phyloP scores from a whole-genome alignment of 495 filamentous ascomycete genomes.

The Penicillium diatomitis region DNA sequence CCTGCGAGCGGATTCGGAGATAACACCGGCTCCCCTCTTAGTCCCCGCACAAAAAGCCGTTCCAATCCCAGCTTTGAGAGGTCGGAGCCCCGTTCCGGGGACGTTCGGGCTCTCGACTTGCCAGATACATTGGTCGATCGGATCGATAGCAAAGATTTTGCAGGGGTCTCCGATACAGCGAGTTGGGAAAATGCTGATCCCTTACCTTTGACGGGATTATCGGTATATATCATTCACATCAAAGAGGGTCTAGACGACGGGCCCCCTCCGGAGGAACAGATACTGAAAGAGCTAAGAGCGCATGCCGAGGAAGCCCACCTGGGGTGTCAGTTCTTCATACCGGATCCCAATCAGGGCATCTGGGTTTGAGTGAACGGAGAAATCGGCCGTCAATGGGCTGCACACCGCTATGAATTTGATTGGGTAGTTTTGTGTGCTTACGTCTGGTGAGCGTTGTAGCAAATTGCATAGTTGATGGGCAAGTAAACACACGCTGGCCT shows the following conservation, averaged over 20 bases:
- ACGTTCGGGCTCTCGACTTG: conserved; percentile 3
- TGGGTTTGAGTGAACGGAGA: conserved; percentile 17
- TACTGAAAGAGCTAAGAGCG: conserved; percentile 55
- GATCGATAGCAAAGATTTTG: conserved; percentile 5
- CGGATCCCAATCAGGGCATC: conserved; percentile 43
- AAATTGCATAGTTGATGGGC: no score
- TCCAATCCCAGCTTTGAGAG: conserved; percentile 1
- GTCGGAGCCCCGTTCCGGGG: conserved; percentile 2
- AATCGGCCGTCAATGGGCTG: background rate
- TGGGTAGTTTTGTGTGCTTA: background rate
- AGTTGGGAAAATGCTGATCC: conserved; percentile 15
- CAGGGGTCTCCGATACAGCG: conserved; percentile 4
- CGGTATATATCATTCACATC: conserved; percentile 72
- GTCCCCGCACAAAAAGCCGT: conserved; percentile 19
- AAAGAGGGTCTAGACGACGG: conserved; percentile 68
- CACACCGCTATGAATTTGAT: no score
- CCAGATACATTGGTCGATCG: conserved; percentile 6
- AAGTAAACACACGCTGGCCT: no score
- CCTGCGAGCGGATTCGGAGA: background rate
- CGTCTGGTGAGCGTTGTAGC: background rate
- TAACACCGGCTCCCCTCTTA: conserved; percentile 7
- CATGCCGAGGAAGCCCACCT: conserved; percentile 52
- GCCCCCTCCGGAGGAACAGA: conserved; percentile 49
- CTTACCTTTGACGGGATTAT: conserved; percentile 42
- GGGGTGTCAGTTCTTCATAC: conserved; percentile 73